Percentiles rank a stretch among this genome's conserved stretches.
Conservation (phyloP, 2,329 filamentous ascomycete species). For the Diaporthe helianthi region DNA sequence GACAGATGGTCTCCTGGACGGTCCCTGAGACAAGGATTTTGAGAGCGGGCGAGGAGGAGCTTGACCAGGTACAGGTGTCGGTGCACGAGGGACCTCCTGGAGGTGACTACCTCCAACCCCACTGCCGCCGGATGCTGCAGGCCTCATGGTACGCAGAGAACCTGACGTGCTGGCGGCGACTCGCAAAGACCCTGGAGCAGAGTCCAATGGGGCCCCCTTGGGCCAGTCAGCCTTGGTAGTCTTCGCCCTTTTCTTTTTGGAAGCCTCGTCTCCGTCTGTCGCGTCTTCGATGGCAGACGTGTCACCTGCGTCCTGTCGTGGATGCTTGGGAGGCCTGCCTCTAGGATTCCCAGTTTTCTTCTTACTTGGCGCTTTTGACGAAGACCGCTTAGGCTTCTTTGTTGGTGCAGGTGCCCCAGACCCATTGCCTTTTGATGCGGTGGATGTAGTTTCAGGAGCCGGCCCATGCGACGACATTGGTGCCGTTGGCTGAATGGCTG, state of each 20-base stretch:
- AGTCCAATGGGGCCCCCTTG: conserved; percentile 69
- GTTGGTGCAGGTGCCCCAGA: conserved; percentile 35
- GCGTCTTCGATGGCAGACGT: conserved; percentile 77
- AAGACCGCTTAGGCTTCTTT: conserved; percentile 60
- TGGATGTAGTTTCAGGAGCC: conserved; percentile 36
- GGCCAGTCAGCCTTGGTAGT: conserved; percentile 70
- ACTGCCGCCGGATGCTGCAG: conserved; percentile 58
- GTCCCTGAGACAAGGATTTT: conserved; percentile 43
- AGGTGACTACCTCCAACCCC: conserved; percentile 57
- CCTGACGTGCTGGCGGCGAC: conserved; percentile 92
- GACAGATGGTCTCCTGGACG: conserved; percentile 66
- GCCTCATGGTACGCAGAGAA: conserved; percentile 84
- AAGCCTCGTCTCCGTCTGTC: conserved; percentile 63
- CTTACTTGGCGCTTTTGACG: conserved; percentile 63
- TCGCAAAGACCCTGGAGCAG: conserved; percentile 78
- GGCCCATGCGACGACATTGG: conserved; percentile 27
- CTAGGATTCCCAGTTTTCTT: conserved; percentile 61
- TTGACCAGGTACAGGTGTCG: conserved; percentile 73
- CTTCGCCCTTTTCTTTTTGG: conserved; percentile 79
- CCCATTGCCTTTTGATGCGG: conserved; percentile 39
- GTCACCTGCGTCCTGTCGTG: conserved; percentile 61
- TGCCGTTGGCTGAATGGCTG: conserved; percentile 32
- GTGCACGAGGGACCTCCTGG: conserved; percentile 77
- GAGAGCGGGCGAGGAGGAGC: conserved; percentile 40
- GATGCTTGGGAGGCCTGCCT: conserved; percentile 63